A percentile compares a stretch with the other conserved stretches of the same genome.
Evolutionary conservation across 2,329 filamentous ascomycete genomes (phyloP).

Genomic region (Pseudocercospora fijiensis): DNA sequence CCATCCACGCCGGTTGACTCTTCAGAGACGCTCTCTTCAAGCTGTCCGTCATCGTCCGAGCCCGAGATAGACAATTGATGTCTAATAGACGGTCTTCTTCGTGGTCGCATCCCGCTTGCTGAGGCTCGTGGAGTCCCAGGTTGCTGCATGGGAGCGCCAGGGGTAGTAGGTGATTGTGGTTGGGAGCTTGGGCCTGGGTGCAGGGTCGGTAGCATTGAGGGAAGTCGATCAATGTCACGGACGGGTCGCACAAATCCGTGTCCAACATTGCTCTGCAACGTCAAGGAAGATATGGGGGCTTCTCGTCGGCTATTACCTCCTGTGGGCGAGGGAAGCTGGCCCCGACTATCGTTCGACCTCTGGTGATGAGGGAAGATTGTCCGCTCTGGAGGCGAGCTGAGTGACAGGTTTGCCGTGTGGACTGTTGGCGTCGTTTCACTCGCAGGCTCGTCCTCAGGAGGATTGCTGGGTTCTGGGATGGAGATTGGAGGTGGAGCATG

Average conservation of each 20-base stretch:
- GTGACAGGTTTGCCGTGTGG: slow-evolving; percentile 54
- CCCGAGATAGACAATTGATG: slow-evolving; percentile 85
- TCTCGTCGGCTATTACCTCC: slow-evolving; percentile 25
- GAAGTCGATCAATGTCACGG: slow-evolving; percentile 76
- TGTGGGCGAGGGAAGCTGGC: slow-evolving; percentile 35
- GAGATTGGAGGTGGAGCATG: slow-evolving; percentile 84
- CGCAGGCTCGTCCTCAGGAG: slow-evolving; percentile 52
- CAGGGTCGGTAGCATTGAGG: slow-evolving; percentile 73
- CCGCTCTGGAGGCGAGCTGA: slow-evolving; percentile 70
- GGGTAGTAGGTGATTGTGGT: slow-evolving; percentile 86
- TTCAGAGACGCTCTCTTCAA: slow-evolving; percentile 78
- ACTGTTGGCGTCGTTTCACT: slow-evolving; percentile 62
- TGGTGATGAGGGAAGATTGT: slow-evolving; percentile 62
- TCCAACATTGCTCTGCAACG: slow-evolving; percentile 33
- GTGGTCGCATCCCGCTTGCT: slow-evolving; percentile 55
- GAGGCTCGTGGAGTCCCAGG: slow-evolving; percentile 44
- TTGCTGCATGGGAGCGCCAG: slow-evolving; percentile 64
- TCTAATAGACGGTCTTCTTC: slow-evolving; percentile 78
- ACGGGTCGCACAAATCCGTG: slow-evolving; percentile 69
- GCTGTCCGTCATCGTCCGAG: slow-evolving; percentile 81
- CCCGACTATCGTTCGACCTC: slow-evolving; percentile 43
- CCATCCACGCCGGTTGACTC: slow-evolving; percentile 74
- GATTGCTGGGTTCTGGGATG: slow-evolving; percentile 59
- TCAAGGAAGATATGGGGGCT: slow-evolving; percentile 33
- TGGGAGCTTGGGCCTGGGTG: slow-evolving; percentile 75